Percentiles rank a stretch among this genome's conserved stretches.
phyloP scores from a whole-genome alignment of 345 rosid genomes.

The Linum trigynum region DNA sequence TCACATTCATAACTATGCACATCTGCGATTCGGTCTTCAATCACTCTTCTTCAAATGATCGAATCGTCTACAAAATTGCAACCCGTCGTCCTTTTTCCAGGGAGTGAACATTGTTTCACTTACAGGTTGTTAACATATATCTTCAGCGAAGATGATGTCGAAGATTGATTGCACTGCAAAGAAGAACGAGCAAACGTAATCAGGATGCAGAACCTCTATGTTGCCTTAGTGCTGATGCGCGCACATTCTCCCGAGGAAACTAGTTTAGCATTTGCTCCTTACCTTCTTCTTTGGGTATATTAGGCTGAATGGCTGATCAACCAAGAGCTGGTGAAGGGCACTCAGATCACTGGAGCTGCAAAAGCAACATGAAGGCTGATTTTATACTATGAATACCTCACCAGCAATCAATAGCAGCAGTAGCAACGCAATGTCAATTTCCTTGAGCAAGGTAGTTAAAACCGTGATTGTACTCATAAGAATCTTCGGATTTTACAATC shows the following conservation, averaged over 20 bases:
- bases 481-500: too few species aligned
- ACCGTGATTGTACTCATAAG: too few species aligned
- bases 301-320: slow-evolving; percentile 93
- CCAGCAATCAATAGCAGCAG: too few species aligned
- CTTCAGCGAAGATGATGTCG: slow-evolving; percentile 18
- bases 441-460: too few species aligned
- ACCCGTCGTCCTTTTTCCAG: neutral
- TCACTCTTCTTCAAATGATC: too few species aligned
- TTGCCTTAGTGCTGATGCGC: neutral
- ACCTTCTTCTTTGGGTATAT: slow-evolving; percentile 73
- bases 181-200: neutral
- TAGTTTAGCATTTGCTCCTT: neutral
- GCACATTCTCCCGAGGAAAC: neutral
- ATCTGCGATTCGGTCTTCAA: too few species aligned
- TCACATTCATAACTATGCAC: too few species aligned
- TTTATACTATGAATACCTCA: too few species aligned
- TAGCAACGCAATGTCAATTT: too few species aligned
- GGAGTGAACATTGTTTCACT: neutral
- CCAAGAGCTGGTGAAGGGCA: slow-evolving; percentile 52
- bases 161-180: slow-evolving; percentile 20
- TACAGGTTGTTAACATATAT: slow-evolving; percentile 2
- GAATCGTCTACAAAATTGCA: too few species aligned
- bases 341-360: slow-evolving; percentile 54
- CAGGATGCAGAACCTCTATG: neutral
- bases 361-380: slow-evolving; percentile 7